A percentile compares a stretch with the other conserved stretches of the same genome.
Evolutionary conservation across 345 rosid genomes (phyloP).

Genomic region (Eucalyptus paniculata): DNA sequence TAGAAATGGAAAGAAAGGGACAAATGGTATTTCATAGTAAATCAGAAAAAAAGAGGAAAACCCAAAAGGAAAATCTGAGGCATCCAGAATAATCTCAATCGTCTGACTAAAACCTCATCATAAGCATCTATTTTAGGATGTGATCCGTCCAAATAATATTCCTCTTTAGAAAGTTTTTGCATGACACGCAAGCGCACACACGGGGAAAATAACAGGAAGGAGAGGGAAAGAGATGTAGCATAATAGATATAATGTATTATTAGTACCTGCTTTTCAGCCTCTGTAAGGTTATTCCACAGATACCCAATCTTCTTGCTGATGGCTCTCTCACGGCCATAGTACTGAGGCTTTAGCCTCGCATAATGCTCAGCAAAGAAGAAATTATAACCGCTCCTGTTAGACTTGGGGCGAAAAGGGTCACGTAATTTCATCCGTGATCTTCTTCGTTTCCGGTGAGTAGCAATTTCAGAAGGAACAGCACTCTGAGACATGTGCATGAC

Average conservation of each 20-base stretch:
- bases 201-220: background rate
- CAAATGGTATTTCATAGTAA: background rate
- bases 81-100: background rate
- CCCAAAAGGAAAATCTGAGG: background rate
- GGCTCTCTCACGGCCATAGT: slow-evolving; percentile 42
- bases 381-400: slow-evolving; percentile 71
- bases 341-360: slow-evolving; percentile 43
- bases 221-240: background rate
- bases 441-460: slow-evolving; percentile 32
- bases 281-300: slow-evolving; percentile 59
- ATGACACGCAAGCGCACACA: background rate
- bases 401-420: slow-evolving; percentile 57
- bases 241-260: background rate
- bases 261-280: slow-evolving; percentile 61
- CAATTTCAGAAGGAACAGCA: slow-evolving; percentile 9
- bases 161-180: background rate
- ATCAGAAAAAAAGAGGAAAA: background rate
- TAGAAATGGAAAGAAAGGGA: background rate
- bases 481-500: slow-evolving; percentile 9
- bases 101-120: background rate
- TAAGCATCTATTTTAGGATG: background rate
- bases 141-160: background rate
- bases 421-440: slow-evolving; percentile 28
- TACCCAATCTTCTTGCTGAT: slow-evolving; percentile 59
- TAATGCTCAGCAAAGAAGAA: slow-evolving; percentile 63